phyloP scores from a whole-genome alignment of 2,329 filamentous ascomycete genomes.

The Cercospora brassicicola region DNA sequence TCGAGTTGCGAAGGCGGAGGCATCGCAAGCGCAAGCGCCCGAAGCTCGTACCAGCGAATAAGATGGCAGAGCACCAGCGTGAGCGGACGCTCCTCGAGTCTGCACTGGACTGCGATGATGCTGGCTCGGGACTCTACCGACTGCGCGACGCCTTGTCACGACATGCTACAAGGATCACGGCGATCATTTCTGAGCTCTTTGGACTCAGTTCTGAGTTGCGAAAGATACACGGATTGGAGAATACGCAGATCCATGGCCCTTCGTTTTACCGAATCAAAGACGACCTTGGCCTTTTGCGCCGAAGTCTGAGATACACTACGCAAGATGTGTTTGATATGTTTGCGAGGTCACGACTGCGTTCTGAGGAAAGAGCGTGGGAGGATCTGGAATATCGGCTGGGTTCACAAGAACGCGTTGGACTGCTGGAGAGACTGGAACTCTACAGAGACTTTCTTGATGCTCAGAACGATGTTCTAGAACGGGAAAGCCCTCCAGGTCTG shows the following conservation, averaged over 20 bases:
- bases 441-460: constrained; percentile 54
- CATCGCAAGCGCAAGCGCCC: constrained; percentile 15
- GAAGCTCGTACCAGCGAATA: constrained; percentile 16
- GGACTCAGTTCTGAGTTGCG: constrained; percentile 54
- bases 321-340: constrained; percentile 53
- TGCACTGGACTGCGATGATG: constrained; percentile 24
- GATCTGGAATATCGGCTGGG: constrained; percentile 51
- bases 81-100: constrained; percentile 20
- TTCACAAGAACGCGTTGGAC: constrained; percentile 49
- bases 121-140: constrained; percentile 41
- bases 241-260: constrained; percentile 42
- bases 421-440: constrained; percentile 51
- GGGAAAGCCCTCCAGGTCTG: constrained; percentile 12
- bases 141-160: constrained; percentile 55
- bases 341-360: constrained; percentile 41
- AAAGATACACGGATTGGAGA: constrained; percentile 48
- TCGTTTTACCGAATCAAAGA: constrained; percentile 45
- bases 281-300: constrained; percentile 52
- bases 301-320: constrained; percentile 54
- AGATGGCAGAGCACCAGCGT: constrained; percentile 19
- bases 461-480: constrained; percentile 27
- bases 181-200: constrained; percentile 56
- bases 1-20: constrained; percentile 1
- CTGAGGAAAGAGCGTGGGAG: constrained; percentile 54
- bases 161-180: constrained; percentile 54